Base-by-base conservation (phyloP, 495 filamentous ascomycete genomes). In the Penicillium manginii region DNA sequence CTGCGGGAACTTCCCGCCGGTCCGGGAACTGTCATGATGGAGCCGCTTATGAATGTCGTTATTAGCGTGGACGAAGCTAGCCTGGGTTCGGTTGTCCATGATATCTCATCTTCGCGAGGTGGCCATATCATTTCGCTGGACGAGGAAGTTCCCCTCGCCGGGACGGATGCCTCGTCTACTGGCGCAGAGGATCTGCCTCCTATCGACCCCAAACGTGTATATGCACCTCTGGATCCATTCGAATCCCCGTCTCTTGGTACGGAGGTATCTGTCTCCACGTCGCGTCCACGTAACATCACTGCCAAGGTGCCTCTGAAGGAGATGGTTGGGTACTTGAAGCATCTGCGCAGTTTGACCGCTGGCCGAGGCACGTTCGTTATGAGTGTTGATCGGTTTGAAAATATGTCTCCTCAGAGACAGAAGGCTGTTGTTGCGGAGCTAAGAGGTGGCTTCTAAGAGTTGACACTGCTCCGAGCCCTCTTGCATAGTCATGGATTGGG, bases 251-350 rank as follows among this genome's bases (percentile, higher is more conserved):
- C 63, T 40, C 31, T 74, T 47, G 62, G 60, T 11, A 59, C 48
- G 10, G 57, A 66, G 6, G 32, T 70, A 10, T 59, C 67, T 8
- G 62, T 58, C 51, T 47, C 68, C n/a, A 58, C 70, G 3, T 73
- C 69, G 26, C 63, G 74, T 9, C 81, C 81, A 48, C 75, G 86
- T 50, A 88, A 80, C 6, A 90, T 99, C 57, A 83, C 84, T 5
- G 96, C 92, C 3, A 84, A 88, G 58, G 92, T 97, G 29, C 96
- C 96, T 42, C 75, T 98, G 54, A 93, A 92, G 71, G 93, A 98
- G 73, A 97, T 98, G 93, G 89, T 97, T 50, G 92, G 93, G 32
- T 99, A 99, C 74, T 74, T 98, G 65, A 92, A 89, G 72, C 90
- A 96, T 71, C 75, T 99, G 67, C 77, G 96, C 40, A 91, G 89